Percentiles rank a stretch among this genome's conserved stretches.
Conservation (phyloP, 331 rosid species). For the Quercus lobata region DNA sequence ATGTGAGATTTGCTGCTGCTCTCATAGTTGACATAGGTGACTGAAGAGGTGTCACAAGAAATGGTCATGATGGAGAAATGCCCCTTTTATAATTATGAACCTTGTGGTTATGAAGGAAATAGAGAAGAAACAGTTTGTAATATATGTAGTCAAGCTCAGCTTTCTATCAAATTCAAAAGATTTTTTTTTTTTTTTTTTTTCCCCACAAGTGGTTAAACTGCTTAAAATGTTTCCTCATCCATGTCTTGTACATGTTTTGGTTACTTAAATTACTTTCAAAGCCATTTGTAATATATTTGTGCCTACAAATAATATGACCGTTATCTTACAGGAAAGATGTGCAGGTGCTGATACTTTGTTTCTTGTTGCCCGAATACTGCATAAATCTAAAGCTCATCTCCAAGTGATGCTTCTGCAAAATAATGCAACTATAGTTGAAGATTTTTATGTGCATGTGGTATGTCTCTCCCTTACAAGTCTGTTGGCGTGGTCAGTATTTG, state of each 20-base stretch:
- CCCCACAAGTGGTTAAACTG: not conserved
- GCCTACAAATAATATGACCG: constrained; percentile 18
- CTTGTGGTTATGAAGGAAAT: not conserved
- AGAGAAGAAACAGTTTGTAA: not conserved
- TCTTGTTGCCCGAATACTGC: constrained; percentile 76
- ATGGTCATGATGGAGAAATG: not conserved
- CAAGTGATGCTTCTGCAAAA: constrained; percentile 86
- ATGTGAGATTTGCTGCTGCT: not conserved
- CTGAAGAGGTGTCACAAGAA: not conserved
- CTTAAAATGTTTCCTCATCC: not conserved
- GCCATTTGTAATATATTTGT: constrained; percentile 19
- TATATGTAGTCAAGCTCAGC: not conserved
- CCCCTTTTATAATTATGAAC: not conserved
- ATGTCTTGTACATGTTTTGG: not conserved
- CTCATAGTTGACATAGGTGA: not conserved
- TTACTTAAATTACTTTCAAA: constrained; percentile 9
- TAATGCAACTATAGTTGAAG: constrained; percentile 82
- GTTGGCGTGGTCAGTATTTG: constrained; percentile 12
- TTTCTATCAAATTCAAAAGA: not conserved
- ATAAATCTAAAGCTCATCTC: constrained; percentile 85
- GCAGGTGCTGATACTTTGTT: constrained; percentile 84
- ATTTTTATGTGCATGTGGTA: constrained; percentile 90
- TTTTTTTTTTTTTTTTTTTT: not conserved
- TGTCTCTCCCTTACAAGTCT: constrained; percentile 8
- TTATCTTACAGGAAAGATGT: constrained; percentile 85